Base-by-base conservation (phyloP, 2,329 filamentous ascomycete species). In the Fusarium metavorans region DNA sequence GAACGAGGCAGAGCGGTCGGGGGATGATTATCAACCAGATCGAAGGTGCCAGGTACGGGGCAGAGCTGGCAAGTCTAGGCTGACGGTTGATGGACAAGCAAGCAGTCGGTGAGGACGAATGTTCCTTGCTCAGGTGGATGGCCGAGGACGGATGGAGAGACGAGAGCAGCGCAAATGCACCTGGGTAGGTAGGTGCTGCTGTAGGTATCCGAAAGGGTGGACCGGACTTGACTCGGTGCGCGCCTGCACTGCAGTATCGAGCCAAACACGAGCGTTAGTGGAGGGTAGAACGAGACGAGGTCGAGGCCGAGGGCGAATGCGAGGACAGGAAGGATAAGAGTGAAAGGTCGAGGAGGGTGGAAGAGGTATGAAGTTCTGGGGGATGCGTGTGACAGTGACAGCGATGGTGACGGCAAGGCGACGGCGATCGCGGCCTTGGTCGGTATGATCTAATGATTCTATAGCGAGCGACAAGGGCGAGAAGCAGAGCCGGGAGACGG, bases 191-290 rank as follows among this genome's bases (percentile, higher is more conserved):
- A 50, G 43, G 43, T 48, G 20, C 20, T 25, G 43, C 25, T 50
- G 45, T 50, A 78, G 76, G 75, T 82, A 80, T 81, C 79, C 76
- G 81, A 81, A 80, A 81, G 76, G 78, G 73, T 72, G 73, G 70
- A 72, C 60, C 64, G 57, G 69, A 54, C 64, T 69, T 74, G 72
- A 74, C 72, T 69, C 73, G 68, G 70, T 77, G 67, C 67, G 75
- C 70, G 68, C 68, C 68, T 70, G 72, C 68, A 75, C 76, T 75
- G 75, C 59, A 71, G 64, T 70, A 70, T 71, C 68, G 74, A 76
- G 70, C 56, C 72, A 73, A 75, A 75, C 70, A 73, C 66, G 73
- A 72, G 65, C 45, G 70, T 78, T 67, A 78, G 77, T 68, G 34
- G 54, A 58, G 37, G 64, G 59, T 66, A 48, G 52, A 76, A 62